phyloP scores from a whole-genome alignment of 306 rosid species.

The Canavalia ensiformis region DNA sequence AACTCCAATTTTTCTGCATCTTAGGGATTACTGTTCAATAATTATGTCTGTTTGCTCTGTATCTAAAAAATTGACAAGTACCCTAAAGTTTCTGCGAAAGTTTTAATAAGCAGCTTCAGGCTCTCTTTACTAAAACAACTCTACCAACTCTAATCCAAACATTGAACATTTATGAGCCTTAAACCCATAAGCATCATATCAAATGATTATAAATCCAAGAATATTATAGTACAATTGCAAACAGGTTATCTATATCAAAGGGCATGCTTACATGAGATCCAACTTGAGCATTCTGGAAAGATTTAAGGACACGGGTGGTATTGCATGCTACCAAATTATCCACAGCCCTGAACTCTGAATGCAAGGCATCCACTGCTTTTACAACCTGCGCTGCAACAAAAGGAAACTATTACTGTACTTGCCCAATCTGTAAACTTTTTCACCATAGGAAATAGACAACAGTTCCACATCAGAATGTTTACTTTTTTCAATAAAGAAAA shows the following conservation, averaged over 20 bases:
- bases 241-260: slow-evolving; percentile 19
- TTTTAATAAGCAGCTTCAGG: slow-evolving; percentile 7
- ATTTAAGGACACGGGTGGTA: slow-evolving; percentile 77
- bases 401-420: slow-evolving; percentile 35
- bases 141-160: background rate
- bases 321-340: slow-evolving; percentile 89
- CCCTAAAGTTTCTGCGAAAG: slow-evolving; percentile 4
- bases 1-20: background rate
- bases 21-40: slow-evolving; percentile 10
- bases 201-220: slow-evolving; percentile 7
- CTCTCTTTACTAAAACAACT: background rate
- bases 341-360: slow-evolving; percentile 81
- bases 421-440: slow-evolving; percentile 24
- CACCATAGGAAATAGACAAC: slow-evolving; percentile 17
- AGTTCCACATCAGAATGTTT: slow-evolving; percentile 14
- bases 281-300: slow-evolving; percentile 85
- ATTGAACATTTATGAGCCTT: background rate
- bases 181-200: slow-evolving; percentile 1
- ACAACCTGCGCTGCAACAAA: slow-evolving; percentile 70
- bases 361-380: slow-evolving; percentile 78
- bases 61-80: background rate
- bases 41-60: background rate
- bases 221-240: slow-evolving; percentile 16
- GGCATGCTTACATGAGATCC: slow-evolving; percentile 80
- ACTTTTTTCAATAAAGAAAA: background rate